Conservation (phyloP, 176 grass and related monocot genomes). For the Oryza officinalis region DNA sequence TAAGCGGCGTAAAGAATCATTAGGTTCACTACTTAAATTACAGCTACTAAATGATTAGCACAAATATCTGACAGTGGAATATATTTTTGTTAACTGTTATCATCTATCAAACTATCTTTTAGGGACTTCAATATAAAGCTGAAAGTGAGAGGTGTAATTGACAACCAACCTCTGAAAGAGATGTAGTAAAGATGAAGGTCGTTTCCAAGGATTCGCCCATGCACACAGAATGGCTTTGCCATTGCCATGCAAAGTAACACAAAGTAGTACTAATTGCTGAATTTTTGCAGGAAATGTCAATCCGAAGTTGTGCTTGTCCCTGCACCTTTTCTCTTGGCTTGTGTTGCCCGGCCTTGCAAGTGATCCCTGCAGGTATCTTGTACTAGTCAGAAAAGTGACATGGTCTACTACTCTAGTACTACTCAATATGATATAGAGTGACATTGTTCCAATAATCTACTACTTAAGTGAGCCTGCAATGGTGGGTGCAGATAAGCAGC, state of each 20-base stretch:
- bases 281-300: not conserved
- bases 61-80: not conserved
- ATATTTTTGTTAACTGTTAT: not conserved
- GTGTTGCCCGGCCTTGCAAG: slow-evolving; percentile 32
- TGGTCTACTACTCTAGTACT: not conserved
- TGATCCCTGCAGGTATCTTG: not conserved
- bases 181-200: not conserved
- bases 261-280: not conserved
- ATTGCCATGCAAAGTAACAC: not conserved
- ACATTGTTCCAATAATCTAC: not conserved
- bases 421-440: not conserved
- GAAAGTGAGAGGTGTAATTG: slow-evolving; percentile 15
- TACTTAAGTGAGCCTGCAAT: not conserved
- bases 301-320: not conserved
- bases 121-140: not conserved
- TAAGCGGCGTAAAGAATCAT: not conserved
- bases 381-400: not conserved
- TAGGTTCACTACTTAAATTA: not conserved
- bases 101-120: not conserved
- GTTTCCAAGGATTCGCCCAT: slow-evolving; percentile 24
- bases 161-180: slow-evolving; percentile 24
- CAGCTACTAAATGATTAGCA: not conserved
- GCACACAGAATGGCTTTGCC: not conserved
- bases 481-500: not conserved
- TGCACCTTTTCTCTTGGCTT: not conserved